Percentiles rank a stretch among this genome's conserved stretches.
phyloP scores from a whole-genome alignment of 768 basidiomycete genomes.

The Mycena venus region DNA sequence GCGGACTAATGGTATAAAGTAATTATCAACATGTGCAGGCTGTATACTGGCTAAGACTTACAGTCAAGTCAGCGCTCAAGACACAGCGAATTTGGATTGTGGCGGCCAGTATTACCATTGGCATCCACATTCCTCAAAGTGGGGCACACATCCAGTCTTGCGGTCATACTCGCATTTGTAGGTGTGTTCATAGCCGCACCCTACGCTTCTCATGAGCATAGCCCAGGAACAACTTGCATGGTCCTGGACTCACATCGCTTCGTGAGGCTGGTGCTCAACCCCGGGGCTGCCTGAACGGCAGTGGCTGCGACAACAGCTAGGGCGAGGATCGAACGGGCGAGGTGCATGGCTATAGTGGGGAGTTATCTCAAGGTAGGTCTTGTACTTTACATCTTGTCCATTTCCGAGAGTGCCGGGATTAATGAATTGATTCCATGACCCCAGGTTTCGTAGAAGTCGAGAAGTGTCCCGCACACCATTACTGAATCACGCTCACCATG shows the following conservation, averaged over 20 bases:
- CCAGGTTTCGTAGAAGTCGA: too few relatives aligned
- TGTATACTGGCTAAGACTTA: neutral
- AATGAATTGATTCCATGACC: neutral
- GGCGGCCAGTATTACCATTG: slow-evolving; percentile 14
- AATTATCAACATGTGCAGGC: neutral
- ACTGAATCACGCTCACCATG: too few relatives aligned
- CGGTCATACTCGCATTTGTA: neutral
- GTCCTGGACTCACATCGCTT: neutral
- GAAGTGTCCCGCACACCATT: too few relatives aligned
- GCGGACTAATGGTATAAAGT: neutral
- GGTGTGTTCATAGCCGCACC: neutral
- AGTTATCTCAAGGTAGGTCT: neutral
- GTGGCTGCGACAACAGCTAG: neutral
- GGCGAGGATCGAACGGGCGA: neutral
- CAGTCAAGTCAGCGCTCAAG: slow-evolving; percentile 9
- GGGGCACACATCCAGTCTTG: neutral
- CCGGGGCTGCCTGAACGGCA: neutral
- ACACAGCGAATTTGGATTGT: neutral
- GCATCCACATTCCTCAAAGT: neutral
- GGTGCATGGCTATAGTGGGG: neutral
- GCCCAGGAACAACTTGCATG: too few relatives aligned
- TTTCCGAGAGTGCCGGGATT: neutral
- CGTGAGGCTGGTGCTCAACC: neutral
- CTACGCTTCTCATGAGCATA: neutral
- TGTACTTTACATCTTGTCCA: neutral